Evolutionary conservation across 495 filamentous ascomycete species (phyloP), one percentile per base, ranked within the genome.

Genomic region (Aspergillus haitiensis): DNA sequence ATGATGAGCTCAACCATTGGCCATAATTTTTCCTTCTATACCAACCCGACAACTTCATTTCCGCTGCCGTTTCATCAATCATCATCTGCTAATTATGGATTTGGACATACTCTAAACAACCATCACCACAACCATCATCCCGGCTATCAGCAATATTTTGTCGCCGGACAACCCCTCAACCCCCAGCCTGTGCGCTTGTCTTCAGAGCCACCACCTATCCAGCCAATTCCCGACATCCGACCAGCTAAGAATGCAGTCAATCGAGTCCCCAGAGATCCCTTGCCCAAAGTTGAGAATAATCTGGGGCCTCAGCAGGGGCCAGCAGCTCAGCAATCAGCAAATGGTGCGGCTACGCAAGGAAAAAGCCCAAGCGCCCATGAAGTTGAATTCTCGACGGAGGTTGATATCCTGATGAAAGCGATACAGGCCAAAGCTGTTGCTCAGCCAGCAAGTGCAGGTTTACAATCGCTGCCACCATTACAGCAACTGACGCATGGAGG

Each of bases 321-420:
- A 8, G 27, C 46, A 31, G 39, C 42, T 11, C 59, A 54, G 34
- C 50, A n/a, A 40, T 47, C 58, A 7, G 52, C 18, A 9, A 62
- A 59, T 33, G 48, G 51, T 18, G 52, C 36, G 21, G 33, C 55
- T 1, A 15, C 64, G 6, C 56, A 52, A 12, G 54, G 58, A 34
- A 70, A 68, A 60, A 68, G 62, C 48, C 48, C 56, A 7, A 56
- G 53, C 2, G 52, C 63, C 2, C 47, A 56, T 31, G 81, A 86
- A 16, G 67, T 84, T 47, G 77, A 84, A 47, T 94, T 93, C 73
- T 83, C 84, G 34, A 98, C 92, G 1, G 84, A 89, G 52, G 86
- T 98, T 46, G 93, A 98, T 69, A 85, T 85, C n/a, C 72, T 98
- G 40, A 94, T 97, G 91, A 93, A 90, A 72, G 83, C 89, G 6